Evolutionary conservation across 805 yeast genomes (phyloP), one percentile per base, ranked within the genome.

Genomic region (Metschnikowia proteae): DNA sequence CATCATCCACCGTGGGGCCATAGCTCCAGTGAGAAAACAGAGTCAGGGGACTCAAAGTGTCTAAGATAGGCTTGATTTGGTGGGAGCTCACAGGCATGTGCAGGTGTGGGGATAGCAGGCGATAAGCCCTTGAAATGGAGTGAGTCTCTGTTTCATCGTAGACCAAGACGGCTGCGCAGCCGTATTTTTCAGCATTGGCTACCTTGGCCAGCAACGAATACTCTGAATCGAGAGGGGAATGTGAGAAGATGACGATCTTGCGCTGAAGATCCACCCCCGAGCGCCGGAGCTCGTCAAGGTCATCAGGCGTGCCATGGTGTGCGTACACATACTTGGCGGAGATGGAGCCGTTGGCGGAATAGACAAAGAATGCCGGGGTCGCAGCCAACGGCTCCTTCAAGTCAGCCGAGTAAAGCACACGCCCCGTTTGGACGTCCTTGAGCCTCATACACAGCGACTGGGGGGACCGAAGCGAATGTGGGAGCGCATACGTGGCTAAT

Each of bases 311-410:
- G 3, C 74, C 76, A n/a, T 58, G 53, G 46, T 68, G 65, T 6
- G 58, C 72, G 56, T 45, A 68, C 2, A 71, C 47, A 51, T 58
- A 70, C 9, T 53, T 56, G 0, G 59, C 65, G 4, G 47, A 51
- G 1, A 64, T 55, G 1, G 60, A 46, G 1, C 70, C 74, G 39
- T 53, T 59, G 5, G 32, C 35, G 1, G 74, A 70, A 53, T 56
- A 62, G 3, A 58, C 53, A 45, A 59, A 55, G 47, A 52, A 70
- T 1, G 72, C 67, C 3, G 74, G 74, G 0, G 74, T 68, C 7
- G 50, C 35, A 34, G 51, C 56, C 27, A 50, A 47, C 1, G 57
- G 58, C 43, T 70, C 75, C 5, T 32, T 30, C 8, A 70, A 43
- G 4, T 50, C 46, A 3, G 70, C 65, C 3, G 54, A 42, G 50